Conservation (phyloP, 352 stramenopile species). For the Halophytophthora polymorphica region DNA sequence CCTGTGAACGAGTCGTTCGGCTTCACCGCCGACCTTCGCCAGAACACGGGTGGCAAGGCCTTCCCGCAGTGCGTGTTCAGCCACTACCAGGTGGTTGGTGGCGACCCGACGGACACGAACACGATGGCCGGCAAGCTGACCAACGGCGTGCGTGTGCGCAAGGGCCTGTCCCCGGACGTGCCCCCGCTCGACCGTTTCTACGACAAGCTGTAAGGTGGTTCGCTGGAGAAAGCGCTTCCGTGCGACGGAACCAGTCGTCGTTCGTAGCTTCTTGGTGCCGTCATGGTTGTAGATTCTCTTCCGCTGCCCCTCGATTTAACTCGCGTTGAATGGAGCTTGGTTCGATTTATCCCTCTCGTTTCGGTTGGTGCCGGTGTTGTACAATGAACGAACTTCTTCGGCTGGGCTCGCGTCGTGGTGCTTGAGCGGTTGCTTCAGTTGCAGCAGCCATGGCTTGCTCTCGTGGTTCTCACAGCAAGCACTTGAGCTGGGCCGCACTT, state of each 20-base stretch:
- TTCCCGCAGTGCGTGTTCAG: conserved; percentile 99
- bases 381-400: no score
- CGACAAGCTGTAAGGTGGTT: conserved; percentile 97
- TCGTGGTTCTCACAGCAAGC: no score
- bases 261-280: conserved; percentile 12
- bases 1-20: conserved; percentile 99
- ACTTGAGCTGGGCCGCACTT: no score
- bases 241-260: not conserved
- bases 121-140: conserved; percentile 96
- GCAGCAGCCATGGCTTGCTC: no score
- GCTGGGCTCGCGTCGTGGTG: no score
- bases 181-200: conserved; percentile 98
- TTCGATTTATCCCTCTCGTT: no score
- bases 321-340: no score
- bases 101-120: conserved; percentile 89
- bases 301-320: conserved; percentile 1
- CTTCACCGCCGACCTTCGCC: conserved; percentile 98
- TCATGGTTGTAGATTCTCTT: conserved; percentile 29
- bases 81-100: conserved; percentile 96
- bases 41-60: conserved; percentile 98
- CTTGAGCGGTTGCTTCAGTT: no score
- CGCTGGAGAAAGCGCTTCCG: conserved; percentile 26
- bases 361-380: no score
- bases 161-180: conserved; percentile 96
- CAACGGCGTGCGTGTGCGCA: conserved; percentile 94